These are phyloP conservation scores for Populus simonii DNA, from an alignment of 345 rosid genomes.

Conservation along the genomic window DNA sequence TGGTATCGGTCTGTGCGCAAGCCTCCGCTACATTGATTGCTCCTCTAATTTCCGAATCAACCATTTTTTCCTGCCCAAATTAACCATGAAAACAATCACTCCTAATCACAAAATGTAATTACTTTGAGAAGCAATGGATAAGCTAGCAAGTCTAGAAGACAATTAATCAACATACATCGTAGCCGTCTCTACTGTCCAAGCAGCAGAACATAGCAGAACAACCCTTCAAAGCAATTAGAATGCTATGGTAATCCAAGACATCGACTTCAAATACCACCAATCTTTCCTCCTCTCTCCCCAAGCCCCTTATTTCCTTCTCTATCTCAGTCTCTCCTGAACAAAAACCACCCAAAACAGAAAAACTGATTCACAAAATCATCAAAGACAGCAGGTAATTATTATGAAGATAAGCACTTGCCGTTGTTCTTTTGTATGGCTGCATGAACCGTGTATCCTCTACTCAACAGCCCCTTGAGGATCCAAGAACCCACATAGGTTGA, in stretches of 20 bases:
- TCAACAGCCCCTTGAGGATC: constrained; percentile 70
- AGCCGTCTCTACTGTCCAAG: constrained; percentile 59
- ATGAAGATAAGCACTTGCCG: constrained; percentile 29
- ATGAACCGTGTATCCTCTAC: constrained; percentile 73
- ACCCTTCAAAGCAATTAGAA: constrained; percentile 64
- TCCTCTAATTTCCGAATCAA: constrained; percentile 78
- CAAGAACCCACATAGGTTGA: constrained; percentile 83
- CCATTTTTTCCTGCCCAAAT: constrained; percentile 42
- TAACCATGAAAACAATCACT: neutral
- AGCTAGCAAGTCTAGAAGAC: neutral
- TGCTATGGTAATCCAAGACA: constrained; percentile 72
- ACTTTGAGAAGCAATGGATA: neutral
- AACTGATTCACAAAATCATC: neutral
- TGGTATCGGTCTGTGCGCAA: constrained; percentile 63
- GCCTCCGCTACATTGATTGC: constrained; percentile 85
- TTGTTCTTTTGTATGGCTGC: constrained; percentile 61
- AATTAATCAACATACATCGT: constrained; percentile 46
- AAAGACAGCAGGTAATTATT: neutral
- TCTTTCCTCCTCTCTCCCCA: constrained; percentile 58
- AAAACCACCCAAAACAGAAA: constrained; percentile 4
- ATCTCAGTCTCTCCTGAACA: constrained; percentile 54
- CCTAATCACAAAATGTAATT: no score
- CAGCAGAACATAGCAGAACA: constrained; percentile 72
- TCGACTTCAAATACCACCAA: constrained; percentile 55
- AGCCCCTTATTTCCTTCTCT: constrained; percentile 54